A percentile compares a stretch with the other conserved stretches of the same genome.
Evolutionary conservation across 257 asterid species (phyloP).

Genomic region (Solanum commersonii): DNA sequence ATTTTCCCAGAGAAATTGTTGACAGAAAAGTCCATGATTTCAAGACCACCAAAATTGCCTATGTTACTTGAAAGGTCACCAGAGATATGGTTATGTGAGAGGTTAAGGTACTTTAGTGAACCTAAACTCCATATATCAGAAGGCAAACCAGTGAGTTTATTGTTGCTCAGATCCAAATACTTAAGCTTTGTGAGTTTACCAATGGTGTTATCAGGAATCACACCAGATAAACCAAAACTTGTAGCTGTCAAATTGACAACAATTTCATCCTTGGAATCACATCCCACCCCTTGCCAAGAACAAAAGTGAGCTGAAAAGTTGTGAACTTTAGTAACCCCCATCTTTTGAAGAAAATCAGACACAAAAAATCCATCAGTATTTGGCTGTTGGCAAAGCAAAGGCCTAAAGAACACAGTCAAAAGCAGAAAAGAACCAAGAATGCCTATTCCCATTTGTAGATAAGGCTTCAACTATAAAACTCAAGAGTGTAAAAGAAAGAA

Average conservation of each 20-base stretch:
- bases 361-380: conserved; percentile 62
- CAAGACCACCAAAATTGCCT: conserved; percentile 69
- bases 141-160: conserved; percentile 57
- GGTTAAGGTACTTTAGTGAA: conserved; percentile 47
- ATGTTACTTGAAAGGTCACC: conserved; percentile 63
- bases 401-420: conserved; percentile 27
- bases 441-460: conserved; percentile 36
- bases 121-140: conserved; percentile 97
- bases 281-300: conserved; percentile 64
- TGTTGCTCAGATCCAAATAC: conserved; percentile 75
- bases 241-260: conserved; percentile 41
- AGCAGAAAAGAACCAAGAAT: conserved; percentile 33
- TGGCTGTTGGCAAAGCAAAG: conserved; percentile 37
- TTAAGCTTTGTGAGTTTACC: conserved; percentile 65
- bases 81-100: conserved; percentile 52
- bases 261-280: conserved; percentile 48
- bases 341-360: conserved; percentile 40
- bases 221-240: conserved; percentile 68
- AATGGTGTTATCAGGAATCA: conserved; percentile 70
- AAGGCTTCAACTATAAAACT: conserved; percentile 3
- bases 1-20: conserved; percentile 64
- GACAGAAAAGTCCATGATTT: conserved; percentile 64
- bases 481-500: background rate
- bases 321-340: conserved; percentile 29
- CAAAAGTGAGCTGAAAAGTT: conserved; percentile 55